phyloP scores from a whole-genome alignment of 2,329 filamentous ascomycete species.

The Hymenoscyphus occultus region DNA sequence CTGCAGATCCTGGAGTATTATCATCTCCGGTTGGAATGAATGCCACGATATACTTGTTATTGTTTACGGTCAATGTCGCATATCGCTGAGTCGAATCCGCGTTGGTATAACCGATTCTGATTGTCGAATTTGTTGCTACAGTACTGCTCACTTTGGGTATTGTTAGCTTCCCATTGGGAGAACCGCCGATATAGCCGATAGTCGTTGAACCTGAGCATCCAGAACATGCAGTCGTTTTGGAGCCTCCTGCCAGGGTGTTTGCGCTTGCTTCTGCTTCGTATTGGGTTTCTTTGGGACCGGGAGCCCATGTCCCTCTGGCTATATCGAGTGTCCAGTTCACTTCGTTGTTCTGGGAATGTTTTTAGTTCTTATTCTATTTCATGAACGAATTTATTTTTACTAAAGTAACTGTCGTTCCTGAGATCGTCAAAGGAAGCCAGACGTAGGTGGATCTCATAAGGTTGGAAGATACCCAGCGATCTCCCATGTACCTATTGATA shows the following conservation, averaged over 20 bases:
- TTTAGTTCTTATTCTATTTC: neutral
- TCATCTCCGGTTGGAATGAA: slow-evolving; percentile 51
- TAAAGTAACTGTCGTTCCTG: slow-evolving; percentile 50
- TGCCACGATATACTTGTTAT: slow-evolving; percentile 47
- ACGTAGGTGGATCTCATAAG: slow-evolving; percentile 60
- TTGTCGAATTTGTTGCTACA: slow-evolving; percentile 46
- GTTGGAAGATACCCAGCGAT: slow-evolving; percentile 62
- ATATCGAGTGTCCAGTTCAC: slow-evolving; percentile 54
- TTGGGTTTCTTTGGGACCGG: slow-evolving; percentile 44
- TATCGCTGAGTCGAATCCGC: slow-evolving; percentile 52
- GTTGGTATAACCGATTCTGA: slow-evolving; percentile 55
- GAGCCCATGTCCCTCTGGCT: slow-evolving; percentile 42
- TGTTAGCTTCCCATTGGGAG: slow-evolving; percentile 44
- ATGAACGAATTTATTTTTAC: slow-evolving; percentile 21
- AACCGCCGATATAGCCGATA: slow-evolving; percentile 55
- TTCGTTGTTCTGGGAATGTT: slow-evolving; percentile 40
- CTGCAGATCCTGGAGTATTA: slow-evolving; percentile 45
- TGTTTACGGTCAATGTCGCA: slow-evolving; percentile 56
- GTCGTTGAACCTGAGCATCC: slow-evolving; percentile 49
- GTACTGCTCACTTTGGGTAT: slow-evolving; percentile 47
- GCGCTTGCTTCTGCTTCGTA: slow-evolving; percentile 51
- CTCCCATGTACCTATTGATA: slow-evolving; percentile 58
- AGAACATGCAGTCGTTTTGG: slow-evolving; percentile 46
- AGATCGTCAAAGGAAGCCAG: slow-evolving; percentile 59
- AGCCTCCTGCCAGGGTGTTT: slow-evolving; percentile 43